Evolutionary conservation across 192 early-diverging fungal genomes (phyloP).

Genomic region (Thamnidium elegans): DNA sequence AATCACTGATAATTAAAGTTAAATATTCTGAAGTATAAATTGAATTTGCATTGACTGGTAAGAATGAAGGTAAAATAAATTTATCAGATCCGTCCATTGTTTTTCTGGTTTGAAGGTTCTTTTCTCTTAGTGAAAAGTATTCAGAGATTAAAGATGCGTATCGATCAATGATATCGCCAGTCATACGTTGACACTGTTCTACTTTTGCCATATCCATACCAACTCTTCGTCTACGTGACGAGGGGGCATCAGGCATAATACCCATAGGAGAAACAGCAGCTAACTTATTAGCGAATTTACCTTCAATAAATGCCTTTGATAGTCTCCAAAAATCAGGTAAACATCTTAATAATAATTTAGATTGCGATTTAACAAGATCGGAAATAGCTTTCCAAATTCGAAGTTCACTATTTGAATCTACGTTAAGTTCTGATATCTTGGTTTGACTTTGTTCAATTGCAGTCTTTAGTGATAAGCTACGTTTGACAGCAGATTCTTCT

Average conservation of each 20-base stretch:
- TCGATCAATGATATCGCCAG: conserved; percentile 58
- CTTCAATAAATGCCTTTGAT: conserved; percentile 83
- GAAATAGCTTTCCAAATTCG: conserved; percentile 72
- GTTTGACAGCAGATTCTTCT: conserved; percentile 21
- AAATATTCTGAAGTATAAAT: conserved; percentile 72
- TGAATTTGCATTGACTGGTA: conserved; percentile 56
- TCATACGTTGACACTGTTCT: conserved; percentile 63
- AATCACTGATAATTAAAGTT: conserved; percentile 66
- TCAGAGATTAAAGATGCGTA: conserved; percentile 56
- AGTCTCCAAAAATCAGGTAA: conserved; percentile 94
- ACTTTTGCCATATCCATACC: conserved; percentile 60
- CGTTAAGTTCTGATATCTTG: conserved; percentile 29
- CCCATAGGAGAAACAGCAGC: not conserved
- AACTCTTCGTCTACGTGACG: conserved; percentile 33
- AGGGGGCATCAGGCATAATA: conserved; percentile 1
- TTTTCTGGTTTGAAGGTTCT: not conserved
- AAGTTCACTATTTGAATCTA: conserved; percentile 58
- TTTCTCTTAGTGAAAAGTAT: conserved; percentile 40
- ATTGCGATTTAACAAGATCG: conserved; percentile 69
- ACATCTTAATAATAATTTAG: conserved; percentile 67
- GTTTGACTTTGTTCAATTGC: conserved; percentile 35
- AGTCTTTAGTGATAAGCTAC: conserved; percentile 30
- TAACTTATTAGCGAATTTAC: conserved; percentile 64
- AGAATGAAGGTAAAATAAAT: conserved; percentile 7
- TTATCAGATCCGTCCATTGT: not conserved